Base-by-base conservation (phyloP, 2,329 filamentous ascomycete species). In the Didymosphaeria variabile region DNA sequence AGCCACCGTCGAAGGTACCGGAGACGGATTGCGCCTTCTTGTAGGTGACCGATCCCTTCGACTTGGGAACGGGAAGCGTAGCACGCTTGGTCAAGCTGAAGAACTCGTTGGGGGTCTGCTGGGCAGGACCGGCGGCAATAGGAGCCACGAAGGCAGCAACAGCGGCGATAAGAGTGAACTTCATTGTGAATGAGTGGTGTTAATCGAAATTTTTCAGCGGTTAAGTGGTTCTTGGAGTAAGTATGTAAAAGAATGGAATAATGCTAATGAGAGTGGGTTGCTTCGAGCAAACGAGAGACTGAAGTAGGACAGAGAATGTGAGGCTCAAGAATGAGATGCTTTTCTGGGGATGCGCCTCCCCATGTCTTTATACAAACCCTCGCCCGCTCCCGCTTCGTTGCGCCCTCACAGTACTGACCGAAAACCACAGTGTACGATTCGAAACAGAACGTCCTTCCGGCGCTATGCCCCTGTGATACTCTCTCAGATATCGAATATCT, bases 1-100 rank as follows among this genome's bases (percentile, higher is more conserved):
- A 66, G 19, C 73, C 73, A 65, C 74, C 74, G 59, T 76, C 74
- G 49, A 75, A 76, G 44, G 62, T 64, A 50, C 71, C 74, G 12
- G 58, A 65, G 54, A 77, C 61, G 17, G 40, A 12, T 66, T 72
- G 65, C 44, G 70, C 26, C 36, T 58, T 55, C 29, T 46, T 55
- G 58, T 60, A 62, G 46, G 61, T 66, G n/a, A 64, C 64, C 47
- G 52, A 60, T 38, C 64, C 64, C 58, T 64, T 62, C 46, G 64
- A 66, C 36, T 62, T 55, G 29, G 64, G 64, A 15, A 62, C 56
- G 13, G 64, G 64, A 54, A 66, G 52, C 12, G 57, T 57, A 23
- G 64, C 64, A 47, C 64, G 64, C 55, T 60, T 65, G 55, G 55
- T 36, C 42, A 66, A 51, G 44, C 47, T 55, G 56, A 60, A 64